A percentile compares a stretch with the other conserved stretches of the same genome.
Evolutionary conservation across 2,329 filamentous ascomycete species (phyloP).

Genomic region (Rutstroemia sp.): DNA sequence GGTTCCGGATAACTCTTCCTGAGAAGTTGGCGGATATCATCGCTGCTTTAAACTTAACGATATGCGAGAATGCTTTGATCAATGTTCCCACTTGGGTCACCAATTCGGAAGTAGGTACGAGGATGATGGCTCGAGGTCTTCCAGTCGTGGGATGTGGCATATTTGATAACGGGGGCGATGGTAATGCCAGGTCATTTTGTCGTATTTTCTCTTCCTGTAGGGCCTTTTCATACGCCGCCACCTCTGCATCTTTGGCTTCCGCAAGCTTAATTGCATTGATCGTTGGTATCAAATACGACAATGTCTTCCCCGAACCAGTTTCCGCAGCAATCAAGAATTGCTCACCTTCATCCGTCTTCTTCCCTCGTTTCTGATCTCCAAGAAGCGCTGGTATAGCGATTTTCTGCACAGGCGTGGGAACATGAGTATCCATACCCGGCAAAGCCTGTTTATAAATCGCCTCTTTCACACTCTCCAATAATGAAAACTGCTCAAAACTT

Average conservation of each 20-base stretch:
- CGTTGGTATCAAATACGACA: conserved; percentile 82
- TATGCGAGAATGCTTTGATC: conserved; percentile 76
- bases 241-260: conserved; percentile 52
- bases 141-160: conserved; percentile 68
- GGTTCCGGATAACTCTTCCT: conserved; percentile 72
- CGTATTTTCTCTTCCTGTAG: conserved; percentile 47
- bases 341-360: conserved; percentile 28
- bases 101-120: conserved; percentile 88
- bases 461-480: conserved; percentile 64
- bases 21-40: conserved; percentile 72
- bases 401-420: conserved; percentile 82
- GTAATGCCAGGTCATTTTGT: conserved; percentile 54
- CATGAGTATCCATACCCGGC: conserved; percentile 63
- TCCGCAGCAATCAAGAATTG: conserved; percentile 85
- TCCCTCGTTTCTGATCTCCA: conserved; percentile 36
- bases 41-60: conserved; percentile 78
- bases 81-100: conserved; percentile 79
- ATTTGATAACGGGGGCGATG: conserved; percentile 48
- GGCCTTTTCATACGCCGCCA: conserved; percentile 52
- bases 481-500: conserved; percentile 71
- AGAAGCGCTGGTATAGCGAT: conserved; percentile 80
- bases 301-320: conserved; percentile 93
- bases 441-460: conserved; percentile 69
- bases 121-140: conserved; percentile 73
- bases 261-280: conserved; percentile 78